Evolutionary conservation across 352 stramenopile genomes (phyloP), one percentile per base, ranked within the genome.

Genomic region (Aphanomyces cochlioides): DNA sequence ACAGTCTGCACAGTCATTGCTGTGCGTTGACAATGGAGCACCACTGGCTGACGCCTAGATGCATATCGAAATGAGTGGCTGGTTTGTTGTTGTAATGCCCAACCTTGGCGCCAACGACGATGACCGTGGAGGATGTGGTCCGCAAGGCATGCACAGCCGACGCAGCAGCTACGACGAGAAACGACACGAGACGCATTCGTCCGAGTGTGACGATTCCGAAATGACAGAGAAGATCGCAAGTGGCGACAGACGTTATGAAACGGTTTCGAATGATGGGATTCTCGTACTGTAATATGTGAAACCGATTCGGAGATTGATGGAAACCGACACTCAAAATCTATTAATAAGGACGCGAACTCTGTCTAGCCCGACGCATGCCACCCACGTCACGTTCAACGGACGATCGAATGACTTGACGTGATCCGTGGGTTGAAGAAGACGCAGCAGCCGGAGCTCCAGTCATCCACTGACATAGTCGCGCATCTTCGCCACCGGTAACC

Each of bases 401-500:
- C 36, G 57, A 43, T 28, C 60, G 47, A 37, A 61, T 74, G 56
- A 38, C 50, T 58, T 3, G 43, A 43, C 19, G 50, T 5, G 17
- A 7, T 5, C 21, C 10, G 37, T 40, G 13, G 19, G 45, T 43
- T 0, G 17, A 34, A 37, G 28, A 66, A 5, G 34, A 8, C 50
- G 37, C 5, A 21, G 15, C 81, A 61, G 12, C 73, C 73, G 28
- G 12, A 8, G 54, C 17, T n/a, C n/a, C n/a, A n/a, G n/a, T n/a
- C 54, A 39, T 40, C 90, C 90, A 97, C 57, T 82, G 81, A 74
- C 90, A 96, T 41, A 97, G 63, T 3, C 88, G 81, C 10, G 90
- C 81, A 68, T 97, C 90, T 70, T 97, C 90, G 1, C 89, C 90
- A 28, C 90, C 90, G 4, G 90, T 93, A 66, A 85, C 90, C 7